Conservation (phyloP, 73 alveolate species). For the Paramecium pentaurelia region DNA sequence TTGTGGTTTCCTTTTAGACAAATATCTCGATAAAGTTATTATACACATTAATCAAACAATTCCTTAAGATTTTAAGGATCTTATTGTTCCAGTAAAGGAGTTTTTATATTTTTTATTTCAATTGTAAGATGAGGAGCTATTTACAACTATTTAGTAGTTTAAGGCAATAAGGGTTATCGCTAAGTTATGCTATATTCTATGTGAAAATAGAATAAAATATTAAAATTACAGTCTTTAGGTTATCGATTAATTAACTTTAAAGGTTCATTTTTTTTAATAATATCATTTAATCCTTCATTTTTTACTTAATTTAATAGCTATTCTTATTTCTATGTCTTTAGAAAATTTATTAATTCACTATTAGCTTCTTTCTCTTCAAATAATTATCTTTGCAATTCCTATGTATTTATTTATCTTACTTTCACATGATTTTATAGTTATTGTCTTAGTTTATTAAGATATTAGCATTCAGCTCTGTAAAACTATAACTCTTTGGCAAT, state of each 20-base stretch:
- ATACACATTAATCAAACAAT: not conserved
- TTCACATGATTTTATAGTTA: not conserved
- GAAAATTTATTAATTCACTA: not conserved
- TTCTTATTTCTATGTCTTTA: not conserved
- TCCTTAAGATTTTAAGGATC: not conserved
- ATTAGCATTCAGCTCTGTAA: not conserved
- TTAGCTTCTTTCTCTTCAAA: not conserved
- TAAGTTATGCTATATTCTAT: not conserved
- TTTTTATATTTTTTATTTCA: not conserved
- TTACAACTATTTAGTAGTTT: not conserved
- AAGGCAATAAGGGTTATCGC: not conserved
- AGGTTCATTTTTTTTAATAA: not conserved
- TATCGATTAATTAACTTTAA: not conserved
- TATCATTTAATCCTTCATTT: not conserved
- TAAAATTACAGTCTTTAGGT: not conserved
- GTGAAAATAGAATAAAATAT: not conserved
- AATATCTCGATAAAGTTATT: not conserved
- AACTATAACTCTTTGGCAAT: not conserved
- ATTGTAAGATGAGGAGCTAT: not conserved
- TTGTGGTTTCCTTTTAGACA: not conserved
- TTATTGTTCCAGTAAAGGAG: not conserved
- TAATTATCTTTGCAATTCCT: not conserved
- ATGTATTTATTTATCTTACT: not conserved
- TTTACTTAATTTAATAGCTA: not conserved
- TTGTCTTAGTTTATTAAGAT: slow-evolving; percentile 9